Base-by-base conservation (phyloP, 768 basidiomycete species). In the Symmetrospora coprosmae region DNA sequence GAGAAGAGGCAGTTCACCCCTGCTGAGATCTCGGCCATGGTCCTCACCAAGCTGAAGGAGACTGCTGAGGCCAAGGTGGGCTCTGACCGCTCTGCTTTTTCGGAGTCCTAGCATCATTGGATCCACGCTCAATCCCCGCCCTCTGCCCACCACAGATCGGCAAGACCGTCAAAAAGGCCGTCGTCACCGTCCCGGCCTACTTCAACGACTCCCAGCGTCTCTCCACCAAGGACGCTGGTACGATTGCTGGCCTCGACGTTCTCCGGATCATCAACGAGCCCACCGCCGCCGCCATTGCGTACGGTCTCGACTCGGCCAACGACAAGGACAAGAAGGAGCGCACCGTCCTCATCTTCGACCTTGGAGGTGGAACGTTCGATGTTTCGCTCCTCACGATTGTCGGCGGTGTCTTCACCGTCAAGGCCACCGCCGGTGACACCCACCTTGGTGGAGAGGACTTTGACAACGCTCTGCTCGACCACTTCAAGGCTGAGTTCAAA, bases 241-340 rank as follows among this genome's bases (percentile, higher is more conserved):
- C 86, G 68, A 99, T 99, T 68, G 81, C 94, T 70, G 94, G 94
- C 65, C 87, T 99, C 65, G 91, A 99, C 72, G 90, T 99, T 69
- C 87, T 99, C 76, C 92, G 94, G 77, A 99, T 99, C 80, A 99
- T 99, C 80, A 99, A 99, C 77, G 94, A 99, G 78, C 94, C 94
- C 65, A 99, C 94, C 55, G 94, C 94, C 50, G 94, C 94, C 61
- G 94, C 94, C 72, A 96, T 99, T 68, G 94, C 94, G n/a, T 68
- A 68, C 50, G 94, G 94, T 72, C 75, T 78, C 64, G 94, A 97
- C 75, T 60, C 68, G 59, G 64, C 66, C 31, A 67, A 68, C 60
- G 85, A 86, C 72, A 87, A 94, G 77, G 82, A 85, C 71, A 87
- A 86, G 76, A 77, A 81, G 63, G 92, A 97, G 80, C 89, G 88